Base-by-base conservation (phyloP, 1,284 basidiomycete genomes). In the Ganoderma resinaceum region DNA sequence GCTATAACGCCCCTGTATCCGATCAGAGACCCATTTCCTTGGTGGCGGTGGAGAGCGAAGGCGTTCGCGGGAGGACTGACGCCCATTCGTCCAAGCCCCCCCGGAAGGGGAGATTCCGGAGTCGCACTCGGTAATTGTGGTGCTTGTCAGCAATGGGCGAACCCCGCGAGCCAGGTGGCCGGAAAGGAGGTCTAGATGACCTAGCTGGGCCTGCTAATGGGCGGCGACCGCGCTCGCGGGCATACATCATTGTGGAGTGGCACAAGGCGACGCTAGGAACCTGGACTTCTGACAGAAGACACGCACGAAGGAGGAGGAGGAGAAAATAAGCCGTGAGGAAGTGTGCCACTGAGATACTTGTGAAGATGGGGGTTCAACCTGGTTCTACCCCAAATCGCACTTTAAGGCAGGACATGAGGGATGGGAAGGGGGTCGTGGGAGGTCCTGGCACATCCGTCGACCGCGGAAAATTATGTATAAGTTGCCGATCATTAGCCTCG, bases 311-410 rank as follows among this genome's bases (percentile, higher is more conserved):
- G 59, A n/a, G 5, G 35, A 29, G 38, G 29, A 14, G 23, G n/a
- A 6, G 18, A 20, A 23, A 20, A 4, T 3, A 26, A 11, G 11
- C 23, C 23, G 46, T 23, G 46, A 14, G 23, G 9, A 12, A 12
- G 46, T 11, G 46, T 49, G 53, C n/a, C 61, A 46, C 57, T 26
- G 46, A 63, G 62, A 67, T 61, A 26, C n/a, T 35, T 26, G 38
- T 20, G 46, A 58, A 67, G 63, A 64, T 49, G 42, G 66, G 66
- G 66, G 62, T 33, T 29, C 49, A n/a, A 64, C n/a, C n/a, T n/a
- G n/a, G n/a, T n/a, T n/a, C n/a, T n/a, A 38, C 66, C 62, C 66
- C 66, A 63, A 53, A 63, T 55, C 37, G 53, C 46, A 49, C n/a
- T 16, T 46, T 35, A 23, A 14, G 42, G 7, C 4, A 29, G 20